Evolutionary conservation across 352 stramenopile species (phyloP), one percentile per base, ranked within the genome.

Genomic region (Globisporangium barbulae): DNA sequence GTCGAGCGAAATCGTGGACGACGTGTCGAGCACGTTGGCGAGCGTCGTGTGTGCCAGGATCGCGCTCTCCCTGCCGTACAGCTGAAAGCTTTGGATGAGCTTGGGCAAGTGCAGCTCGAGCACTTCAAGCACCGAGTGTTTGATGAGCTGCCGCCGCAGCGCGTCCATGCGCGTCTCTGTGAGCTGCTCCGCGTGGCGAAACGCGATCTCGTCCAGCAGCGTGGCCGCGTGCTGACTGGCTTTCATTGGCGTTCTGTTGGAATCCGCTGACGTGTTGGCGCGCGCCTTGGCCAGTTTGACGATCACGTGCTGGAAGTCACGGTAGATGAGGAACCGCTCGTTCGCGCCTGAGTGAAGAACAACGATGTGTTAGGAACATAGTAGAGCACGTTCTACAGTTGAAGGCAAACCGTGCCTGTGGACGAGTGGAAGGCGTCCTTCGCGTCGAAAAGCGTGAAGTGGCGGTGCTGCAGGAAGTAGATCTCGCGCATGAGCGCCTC

Each of bases 391-490:
- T 33, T 13, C 8, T 33, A 12, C 9, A 22, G 19, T 7, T 7
- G 47, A 53, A 21, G 8, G 7, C 39, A 45, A 17, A 45, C 7
- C 49, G 35, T 56, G 81, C 78, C 74, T 30, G 74, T 81, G 30
- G 83, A 89, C 13, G 78, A 82, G 7, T 72, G 71, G 30, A 89
- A 90, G 9, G 81, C 78, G 41, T 88, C 74, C 49, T 84, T 87
- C 9, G 74, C 73, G 44, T 92, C 83, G 15, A 90, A 84, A 10
- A 92, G 58, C 25, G 71, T 90, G 42, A 92, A 92, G 22, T 64
- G 54, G 9, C 66, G 61, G 45, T 88, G 76, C 69, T 92, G 83
- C 39, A 86, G 60, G 53, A 88, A 92, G 68, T 92, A 92, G 15
- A 90, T 41, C 31, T 71, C 49, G 42, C 67, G 59, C 15, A 74